Evolutionary conservation across 768 basidiomycete genomes (phyloP).

Genomic region (Chalciporus chontae): DNA sequence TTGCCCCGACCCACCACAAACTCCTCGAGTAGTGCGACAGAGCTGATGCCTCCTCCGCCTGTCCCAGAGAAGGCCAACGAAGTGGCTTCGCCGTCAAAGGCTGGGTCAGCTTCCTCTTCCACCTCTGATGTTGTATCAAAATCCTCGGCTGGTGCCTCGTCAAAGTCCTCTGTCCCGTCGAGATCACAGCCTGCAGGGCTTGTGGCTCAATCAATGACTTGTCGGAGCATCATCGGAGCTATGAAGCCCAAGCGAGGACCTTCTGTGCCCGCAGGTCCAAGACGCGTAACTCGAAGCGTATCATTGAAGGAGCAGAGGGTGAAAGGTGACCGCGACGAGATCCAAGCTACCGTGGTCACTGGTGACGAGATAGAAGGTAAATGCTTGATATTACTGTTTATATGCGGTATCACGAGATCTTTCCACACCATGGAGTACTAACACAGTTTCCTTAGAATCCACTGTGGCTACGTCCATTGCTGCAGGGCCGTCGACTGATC

Average conservation of each 20-base stretch:
- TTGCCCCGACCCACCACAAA: neutral
- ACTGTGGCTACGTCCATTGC: neutral
- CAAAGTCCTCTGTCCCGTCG: neutral
- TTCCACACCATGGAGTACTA: neutral
- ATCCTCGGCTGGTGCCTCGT: neutral
- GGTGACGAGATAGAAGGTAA: constrained; percentile 2
- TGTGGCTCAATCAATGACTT: neutral
- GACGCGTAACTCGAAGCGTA: constrained; percentile 27
- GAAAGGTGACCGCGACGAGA: constrained; percentile 1
- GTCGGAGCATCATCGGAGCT: constrained; percentile 1
- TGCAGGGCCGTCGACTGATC: neutral
- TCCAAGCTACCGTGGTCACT: neutral
- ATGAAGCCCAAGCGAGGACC: constrained; percentile 20
- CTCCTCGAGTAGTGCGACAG: neutral
- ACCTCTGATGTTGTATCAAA: neutral
- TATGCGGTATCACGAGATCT: neutral
- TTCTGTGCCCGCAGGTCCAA: constrained; percentile 7
- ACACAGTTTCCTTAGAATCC: constrained; percentile 4
- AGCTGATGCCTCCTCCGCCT: constrained; percentile 5
- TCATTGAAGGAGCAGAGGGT: constrained; percentile 24
- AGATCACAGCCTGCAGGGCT: neutral
- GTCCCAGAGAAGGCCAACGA: neutral
- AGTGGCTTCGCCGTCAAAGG: too few species aligned
- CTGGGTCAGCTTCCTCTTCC: neutral
- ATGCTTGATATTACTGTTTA: neutral